phyloP scores from a whole-genome alignment of 1,139 yeast genomes.

The Pneumocystis sp. region DNA sequence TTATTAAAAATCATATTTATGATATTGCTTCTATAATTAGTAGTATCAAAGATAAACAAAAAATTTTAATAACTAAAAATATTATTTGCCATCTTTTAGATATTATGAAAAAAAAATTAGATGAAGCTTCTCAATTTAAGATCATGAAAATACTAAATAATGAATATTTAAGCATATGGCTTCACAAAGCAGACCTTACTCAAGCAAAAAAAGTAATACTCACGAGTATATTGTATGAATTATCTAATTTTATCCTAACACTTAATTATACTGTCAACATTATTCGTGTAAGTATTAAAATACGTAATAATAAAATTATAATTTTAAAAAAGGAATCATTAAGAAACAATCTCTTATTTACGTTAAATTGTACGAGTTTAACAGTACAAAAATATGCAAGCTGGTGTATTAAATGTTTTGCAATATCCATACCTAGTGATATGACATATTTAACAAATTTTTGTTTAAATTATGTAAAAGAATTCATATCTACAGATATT shows the following conservation, averaged over 20 bases:
- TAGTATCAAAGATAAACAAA: neutral
- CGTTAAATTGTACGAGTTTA: neutral
- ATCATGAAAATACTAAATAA: neutral
- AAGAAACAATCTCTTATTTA: neutral
- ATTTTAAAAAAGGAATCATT: neutral
- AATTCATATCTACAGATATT: neutral
- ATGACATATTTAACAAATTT: neutral
- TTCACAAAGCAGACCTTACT: neutral
- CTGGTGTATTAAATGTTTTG: neutral
- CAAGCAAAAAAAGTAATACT: neutral
- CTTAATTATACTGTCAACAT: neutral
- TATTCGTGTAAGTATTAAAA: neutral
- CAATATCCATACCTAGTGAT: neutral
- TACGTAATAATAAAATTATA: neutral
- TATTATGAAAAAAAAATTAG: neutral
- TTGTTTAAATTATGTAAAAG: neutral
- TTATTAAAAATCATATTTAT: neutral
- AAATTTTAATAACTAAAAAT: neutral
- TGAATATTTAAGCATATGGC: neutral
- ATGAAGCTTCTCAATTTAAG: neutral
- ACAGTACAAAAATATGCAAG: neutral
- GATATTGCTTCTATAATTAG: neutral
- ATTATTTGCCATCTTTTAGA: neutral
- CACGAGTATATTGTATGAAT: neutral
- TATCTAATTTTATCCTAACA: neutral